These are phyloP conservation scores for Sporopachydermia lactativora DNA, from an alignment of 805 yeast genomes.

Conservation along the genomic window DNA sequence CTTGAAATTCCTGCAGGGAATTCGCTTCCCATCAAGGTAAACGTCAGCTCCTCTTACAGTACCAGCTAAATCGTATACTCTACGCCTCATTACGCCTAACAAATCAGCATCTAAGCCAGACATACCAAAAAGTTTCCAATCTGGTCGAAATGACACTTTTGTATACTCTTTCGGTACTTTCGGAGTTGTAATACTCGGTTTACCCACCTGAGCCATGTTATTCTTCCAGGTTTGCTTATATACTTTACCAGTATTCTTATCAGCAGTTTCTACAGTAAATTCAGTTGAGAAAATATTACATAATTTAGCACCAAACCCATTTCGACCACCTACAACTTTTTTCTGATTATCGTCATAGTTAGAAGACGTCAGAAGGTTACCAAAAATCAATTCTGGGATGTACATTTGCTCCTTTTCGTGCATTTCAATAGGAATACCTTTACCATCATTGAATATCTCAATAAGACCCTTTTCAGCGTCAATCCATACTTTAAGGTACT, in stretches of 20 bases:
- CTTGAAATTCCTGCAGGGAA: conserved; percentile 66
- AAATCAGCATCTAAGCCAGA: conserved; percentile 69
- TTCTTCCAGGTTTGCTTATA: conserved; percentile 78
- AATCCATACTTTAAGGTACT: conserved; percentile 67
- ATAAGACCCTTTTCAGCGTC: conserved; percentile 62
- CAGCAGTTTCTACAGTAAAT: conserved; percentile 82
- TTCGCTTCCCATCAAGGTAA: conserved; percentile 55
- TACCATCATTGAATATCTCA: conserved; percentile 82
- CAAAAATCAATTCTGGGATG: conserved; percentile 93
- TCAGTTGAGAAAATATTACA: conserved; percentile 92
- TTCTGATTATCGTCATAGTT: conserved; percentile 92
- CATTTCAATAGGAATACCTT: conserved; percentile 89
- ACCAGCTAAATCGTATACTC: conserved; percentile 93
- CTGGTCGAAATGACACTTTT: conserved; percentile 79
- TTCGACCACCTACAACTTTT: conserved; percentile 97
- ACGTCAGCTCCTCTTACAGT: conserved; percentile 76
- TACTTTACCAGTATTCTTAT: conserved; percentile 40
- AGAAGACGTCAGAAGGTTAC: conserved; percentile 85
- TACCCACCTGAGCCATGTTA: conserved; percentile 69
- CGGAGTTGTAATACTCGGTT: conserved; percentile 54
- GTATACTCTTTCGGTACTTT: conserved; percentile 60
- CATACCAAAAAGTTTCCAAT: conserved; percentile 75
- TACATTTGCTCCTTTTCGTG: conserved; percentile 83
- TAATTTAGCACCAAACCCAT: conserved; percentile 94
- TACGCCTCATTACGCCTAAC: conserved; percentile 72